Conservation (phyloP, 78 protist genomes). For the Dictyostelium capitatum region DNA sequence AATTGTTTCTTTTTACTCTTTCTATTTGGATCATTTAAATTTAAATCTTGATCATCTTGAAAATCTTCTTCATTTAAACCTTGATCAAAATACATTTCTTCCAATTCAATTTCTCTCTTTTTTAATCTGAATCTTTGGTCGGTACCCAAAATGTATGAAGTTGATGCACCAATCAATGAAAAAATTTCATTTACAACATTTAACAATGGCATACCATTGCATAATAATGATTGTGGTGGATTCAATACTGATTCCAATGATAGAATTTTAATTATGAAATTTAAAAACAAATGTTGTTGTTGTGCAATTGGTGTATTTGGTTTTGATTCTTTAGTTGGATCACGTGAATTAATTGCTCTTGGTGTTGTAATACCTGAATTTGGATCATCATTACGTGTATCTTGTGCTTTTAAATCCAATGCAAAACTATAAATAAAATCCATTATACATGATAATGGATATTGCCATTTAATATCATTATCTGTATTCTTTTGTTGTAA, state of each 20-base stretch:
- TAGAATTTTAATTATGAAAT: not conserved
- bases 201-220: constrained; percentile 30
- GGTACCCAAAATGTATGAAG: constrained; percentile 18
- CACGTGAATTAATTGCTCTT: not conserved
- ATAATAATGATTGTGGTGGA: constrained; percentile 69
- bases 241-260: not conserved
- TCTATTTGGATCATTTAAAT: constrained; percentile 25
- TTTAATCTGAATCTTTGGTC: constrained; percentile 56
- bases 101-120: constrained; percentile 67
- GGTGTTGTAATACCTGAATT: constrained; percentile 11
- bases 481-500: constrained; percentile 57
- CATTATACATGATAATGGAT: constrained; percentile 62
- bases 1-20: not conserved
- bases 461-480: constrained; percentile 47
- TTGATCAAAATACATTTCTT: constrained; percentile 67
- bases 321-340: not conserved
- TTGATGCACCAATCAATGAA: constrained; percentile 33
- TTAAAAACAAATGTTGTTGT: constrained; percentile 60
- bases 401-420: constrained; percentile 35
- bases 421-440: constrained; percentile 29
- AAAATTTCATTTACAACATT: constrained; percentile 28
- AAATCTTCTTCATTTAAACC: constrained; percentile 78
- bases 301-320: not conserved
- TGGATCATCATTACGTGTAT: not conserved
- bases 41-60: constrained; percentile 1